Evolutionary conservation across 495 filamentous ascomycete species (phyloP), one percentile per base, ranked within the genome.

Genomic region (Alectoria sarmentosa): DNA sequence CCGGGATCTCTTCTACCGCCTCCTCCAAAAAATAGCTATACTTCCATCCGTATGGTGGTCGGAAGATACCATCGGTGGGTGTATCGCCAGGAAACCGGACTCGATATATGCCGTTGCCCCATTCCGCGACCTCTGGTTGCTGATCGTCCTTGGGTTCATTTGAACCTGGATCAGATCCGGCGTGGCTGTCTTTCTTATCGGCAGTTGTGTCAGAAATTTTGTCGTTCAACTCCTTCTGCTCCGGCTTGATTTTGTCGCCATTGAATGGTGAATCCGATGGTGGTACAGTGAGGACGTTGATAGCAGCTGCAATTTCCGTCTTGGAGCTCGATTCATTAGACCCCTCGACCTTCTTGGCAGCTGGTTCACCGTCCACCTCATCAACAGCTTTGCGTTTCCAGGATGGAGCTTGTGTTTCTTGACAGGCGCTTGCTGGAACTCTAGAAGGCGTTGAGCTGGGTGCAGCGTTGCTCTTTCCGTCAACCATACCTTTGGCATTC

Each of bases 1-100:
- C 94, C 32, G 94, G 94, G 14, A 96, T 88, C 68, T 92, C 91
- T 73, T 96, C 92, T 26, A 98, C 94, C 2, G 94, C 95, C 73
- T 98, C 94, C 69, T 92, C 84, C 69, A 98, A 85, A 71, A 91
- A 93, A 79, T 95, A 98, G 72, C 84, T 95, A 74, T 98, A 98
- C 72, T 90, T 93, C 93, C 94, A 97, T 36, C 95, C 95, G 72
- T 92, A 98, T 0, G 92, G 90, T 4, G 95, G 95, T 3, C 94
- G 86, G 76, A 98, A 98, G 44, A 91, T 79, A 62, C 93, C 90
- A 60, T 84, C 77, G 34, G 79, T 73, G 9, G 90, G 91, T 0
- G 90, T 91, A 66, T 84, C 76, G 42, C 88, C 88, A 0, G 90
- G 89, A 73, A 98, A 98, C 30, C 86, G 83, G 44, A 98, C 91